phyloP scores from a whole-genome alignment of 257 asterid genomes.

The Misopates orontium region DNA sequence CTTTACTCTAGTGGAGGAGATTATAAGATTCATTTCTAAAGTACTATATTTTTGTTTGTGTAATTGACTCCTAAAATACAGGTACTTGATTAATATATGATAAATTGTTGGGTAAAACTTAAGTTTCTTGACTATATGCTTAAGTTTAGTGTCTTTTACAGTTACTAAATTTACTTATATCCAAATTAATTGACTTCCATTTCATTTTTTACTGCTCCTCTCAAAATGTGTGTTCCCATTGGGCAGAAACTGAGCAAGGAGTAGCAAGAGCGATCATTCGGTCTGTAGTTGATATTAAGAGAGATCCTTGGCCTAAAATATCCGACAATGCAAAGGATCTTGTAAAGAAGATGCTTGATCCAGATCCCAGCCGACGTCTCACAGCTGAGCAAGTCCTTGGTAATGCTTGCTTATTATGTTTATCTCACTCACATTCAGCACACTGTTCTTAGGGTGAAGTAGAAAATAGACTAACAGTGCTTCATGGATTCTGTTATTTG shows the following conservation, averaged over 20 bases:
- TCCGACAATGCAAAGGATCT: conserved; percentile 81
- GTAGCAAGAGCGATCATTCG: conserved; percentile 85
- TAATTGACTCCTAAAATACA: too few species aligned
- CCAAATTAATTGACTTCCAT: background rate
- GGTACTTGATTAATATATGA: too few species aligned
- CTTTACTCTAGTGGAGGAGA: too few species aligned
- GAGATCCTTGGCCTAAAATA: conserved; percentile 86
- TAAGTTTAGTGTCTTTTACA: too few species aligned
- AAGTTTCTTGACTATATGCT: too few species aligned
- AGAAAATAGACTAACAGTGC: background rate
- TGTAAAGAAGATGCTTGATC: conserved; percentile 72
- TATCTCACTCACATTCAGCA: background rate
- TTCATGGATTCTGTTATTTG: background rate
- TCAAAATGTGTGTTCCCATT: conserved; percentile 1
- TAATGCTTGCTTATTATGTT: conserved; percentile 24
- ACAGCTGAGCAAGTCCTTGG: conserved; percentile 73
- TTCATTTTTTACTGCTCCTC: background rate
- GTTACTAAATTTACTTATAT: background rate
- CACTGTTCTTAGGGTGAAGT: conserved; percentile 5
- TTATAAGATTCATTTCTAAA: too few species aligned
- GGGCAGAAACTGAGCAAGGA: conserved; percentile 81
- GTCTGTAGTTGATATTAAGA: conserved; percentile 61
- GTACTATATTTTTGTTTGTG: too few species aligned
- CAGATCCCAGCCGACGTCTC: conserved; percentile 61
- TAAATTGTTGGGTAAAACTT: too few species aligned